Percentiles rank a stretch among this genome's conserved stretches.
These are phyloP conservation scores for Dactylis glomerata DNA, from an alignment of 176 grass and related monocot genomes.

Conservation along the genomic window DNA sequence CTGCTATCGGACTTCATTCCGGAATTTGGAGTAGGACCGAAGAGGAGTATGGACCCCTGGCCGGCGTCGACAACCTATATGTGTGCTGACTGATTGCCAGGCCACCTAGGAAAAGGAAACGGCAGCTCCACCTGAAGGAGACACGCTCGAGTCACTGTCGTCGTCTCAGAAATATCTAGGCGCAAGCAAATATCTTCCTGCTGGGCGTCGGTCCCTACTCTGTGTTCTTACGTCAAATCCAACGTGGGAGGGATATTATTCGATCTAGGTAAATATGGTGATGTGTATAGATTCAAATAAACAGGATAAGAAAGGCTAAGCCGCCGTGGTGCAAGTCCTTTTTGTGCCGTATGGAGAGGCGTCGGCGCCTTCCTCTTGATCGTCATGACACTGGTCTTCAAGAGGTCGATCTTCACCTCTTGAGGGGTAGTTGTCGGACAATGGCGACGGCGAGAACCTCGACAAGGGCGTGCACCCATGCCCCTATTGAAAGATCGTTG, in stretches of 20 bases:
- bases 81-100: background rate
- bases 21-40: background rate
- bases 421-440: too few species aligned
- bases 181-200: background rate
- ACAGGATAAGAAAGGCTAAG: too few species aligned
- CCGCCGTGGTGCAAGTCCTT: too few species aligned
- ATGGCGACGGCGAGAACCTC: too few species aligned
- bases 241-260: background rate
- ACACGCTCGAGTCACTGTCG: background rate
- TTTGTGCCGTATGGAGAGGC: too few species aligned
- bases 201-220: background rate
- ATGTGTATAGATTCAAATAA: background rate
- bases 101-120: background rate
- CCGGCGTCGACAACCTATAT: background rate
- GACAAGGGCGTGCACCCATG: too few species aligned
- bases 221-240: background rate
- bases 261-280: background rate
- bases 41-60: background rate
- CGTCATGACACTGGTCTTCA: too few species aligned
- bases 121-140: background rate
- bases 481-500: too few species aligned
- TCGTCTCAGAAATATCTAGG: background rate
- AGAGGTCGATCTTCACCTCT: too few species aligned
- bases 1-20: background rate
- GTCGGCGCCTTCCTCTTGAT: too few species aligned